Conservation (phyloP, 208 protist species). For the Kentomonas sorsogonicus region DNA sequence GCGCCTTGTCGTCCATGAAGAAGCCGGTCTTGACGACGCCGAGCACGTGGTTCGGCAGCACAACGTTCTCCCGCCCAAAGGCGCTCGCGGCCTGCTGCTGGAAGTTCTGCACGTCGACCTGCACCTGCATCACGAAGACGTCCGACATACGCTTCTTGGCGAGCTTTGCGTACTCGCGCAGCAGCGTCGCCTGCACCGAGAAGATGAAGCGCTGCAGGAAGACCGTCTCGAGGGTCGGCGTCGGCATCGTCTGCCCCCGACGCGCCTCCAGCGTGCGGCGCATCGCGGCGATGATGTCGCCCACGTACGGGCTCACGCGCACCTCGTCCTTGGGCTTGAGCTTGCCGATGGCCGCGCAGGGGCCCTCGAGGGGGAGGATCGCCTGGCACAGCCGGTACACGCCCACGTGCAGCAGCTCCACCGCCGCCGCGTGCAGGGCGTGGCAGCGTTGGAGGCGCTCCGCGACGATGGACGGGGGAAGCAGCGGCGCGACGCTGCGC, state of each 20-base stretch:
- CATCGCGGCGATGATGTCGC: conserved; percentile 42
- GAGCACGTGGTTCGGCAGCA: conserved; percentile 55
- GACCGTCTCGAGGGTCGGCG: conserved; percentile 48
- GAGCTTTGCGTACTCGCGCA: conserved; percentile 75
- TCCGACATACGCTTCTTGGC: conserved; percentile 61
- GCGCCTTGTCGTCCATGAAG: conserved; percentile 38
- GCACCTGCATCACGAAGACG: conserved; percentile 75
- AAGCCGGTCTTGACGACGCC: conserved; percentile 72
- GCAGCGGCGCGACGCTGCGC: conserved; percentile 41
- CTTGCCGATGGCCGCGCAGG: conserved; percentile 52
- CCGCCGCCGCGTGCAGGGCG: conserved; percentile 34
- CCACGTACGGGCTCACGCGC: conserved; percentile 54
- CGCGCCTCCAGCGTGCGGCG: conserved; percentile 36
- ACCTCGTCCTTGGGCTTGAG: conserved; percentile 58
- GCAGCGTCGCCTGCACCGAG: conserved; percentile 49
- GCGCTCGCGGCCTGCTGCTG: conserved; percentile 52
- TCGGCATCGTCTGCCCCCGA: conserved; percentile 56
- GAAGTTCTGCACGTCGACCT: conserved; percentile 77
- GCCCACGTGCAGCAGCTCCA: conserved; percentile 73
- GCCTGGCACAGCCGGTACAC: conserved; percentile 75
- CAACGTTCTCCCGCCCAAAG: conserved; percentile 49
- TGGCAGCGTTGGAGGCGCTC: conserved; percentile 36
- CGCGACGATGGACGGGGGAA: conserved; percentile 31
- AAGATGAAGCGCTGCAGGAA: conserved; percentile 70
- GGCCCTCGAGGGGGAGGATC: conserved; percentile 54